Conservation (phyloP, 2,329 filamentous ascomycete species). For the Xylaria sp. region DNA sequence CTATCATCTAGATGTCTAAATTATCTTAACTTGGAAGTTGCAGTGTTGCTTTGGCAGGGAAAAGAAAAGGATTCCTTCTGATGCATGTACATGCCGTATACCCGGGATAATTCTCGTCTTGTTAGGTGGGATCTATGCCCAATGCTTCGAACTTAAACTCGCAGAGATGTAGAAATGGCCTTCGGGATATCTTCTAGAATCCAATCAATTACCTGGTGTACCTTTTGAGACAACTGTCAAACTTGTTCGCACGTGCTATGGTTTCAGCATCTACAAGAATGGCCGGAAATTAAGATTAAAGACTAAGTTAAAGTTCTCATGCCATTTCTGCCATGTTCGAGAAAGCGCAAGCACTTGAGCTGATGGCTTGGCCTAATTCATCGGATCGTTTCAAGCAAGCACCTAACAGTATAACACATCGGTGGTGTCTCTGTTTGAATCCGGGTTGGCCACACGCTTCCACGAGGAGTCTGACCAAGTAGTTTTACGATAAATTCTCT, state of each 20-base stretch:
- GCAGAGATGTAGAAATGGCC: not conserved
- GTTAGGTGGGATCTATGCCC: not conserved
- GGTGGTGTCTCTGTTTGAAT: slow-evolving; percentile 14
- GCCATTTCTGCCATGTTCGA: slow-evolving; percentile 14
- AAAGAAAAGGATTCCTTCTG: slow-evolving; percentile 8
- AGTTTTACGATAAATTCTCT: not conserved
- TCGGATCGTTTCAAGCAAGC: too few relatives aligned
- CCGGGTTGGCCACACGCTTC: not conserved
- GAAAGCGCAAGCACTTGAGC: slow-evolving; percentile 15
- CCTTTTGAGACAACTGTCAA: slow-evolving; percentile 23
- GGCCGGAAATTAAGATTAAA: not conserved
- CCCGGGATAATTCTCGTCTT: not conserved
- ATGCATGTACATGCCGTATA: not conserved
- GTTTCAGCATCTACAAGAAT: slow-evolving; percentile 16
- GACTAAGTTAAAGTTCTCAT: slow-evolving; percentile 19
- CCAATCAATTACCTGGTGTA: not conserved
- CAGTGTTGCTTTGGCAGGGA: not conserved
- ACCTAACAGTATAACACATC: too few relatives aligned
- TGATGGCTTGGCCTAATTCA: slow-evolving; percentile 1
- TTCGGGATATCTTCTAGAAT: slow-evolving; percentile 12
- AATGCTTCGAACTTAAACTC: not conserved
- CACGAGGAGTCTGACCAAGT: not conserved
- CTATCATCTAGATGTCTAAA: not conserved
- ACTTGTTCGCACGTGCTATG: slow-evolving; percentile 21
- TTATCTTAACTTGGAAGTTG: not conserved